These are phyloP conservation scores for Monilinia laxa DNA, from an alignment of 2,329 filamentous ascomycete species.

Conservation along the genomic window DNA sequence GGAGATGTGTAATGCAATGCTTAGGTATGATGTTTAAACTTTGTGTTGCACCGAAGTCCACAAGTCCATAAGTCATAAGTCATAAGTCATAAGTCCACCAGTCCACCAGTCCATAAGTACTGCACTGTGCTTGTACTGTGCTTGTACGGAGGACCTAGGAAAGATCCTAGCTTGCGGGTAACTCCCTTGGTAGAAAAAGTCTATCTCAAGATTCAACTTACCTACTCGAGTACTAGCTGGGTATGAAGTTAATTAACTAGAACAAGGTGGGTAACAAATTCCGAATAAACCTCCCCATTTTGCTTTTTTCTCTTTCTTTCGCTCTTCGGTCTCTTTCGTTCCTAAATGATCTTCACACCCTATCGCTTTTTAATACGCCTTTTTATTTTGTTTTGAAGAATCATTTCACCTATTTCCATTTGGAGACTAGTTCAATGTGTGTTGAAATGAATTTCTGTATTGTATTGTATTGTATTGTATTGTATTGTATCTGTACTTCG, in stretches of 20 bases:
- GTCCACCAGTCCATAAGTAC: too few species aligned
- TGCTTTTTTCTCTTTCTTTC: constrained; percentile 9
- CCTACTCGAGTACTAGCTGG: background rate
- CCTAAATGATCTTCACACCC: background rate
- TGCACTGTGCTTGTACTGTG: too few species aligned
- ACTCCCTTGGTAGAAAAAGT: background rate
- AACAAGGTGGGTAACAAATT: background rate
- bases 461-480: background rate
- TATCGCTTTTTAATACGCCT: background rate
- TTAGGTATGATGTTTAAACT: background rate
- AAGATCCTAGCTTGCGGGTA: constrained; percentile 15
- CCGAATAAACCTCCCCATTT: background rate
- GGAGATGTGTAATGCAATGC: background rate
- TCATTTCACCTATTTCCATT: background rate
- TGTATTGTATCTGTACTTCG: background rate
- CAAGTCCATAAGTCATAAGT: too few species aligned
- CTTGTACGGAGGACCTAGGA: background rate
- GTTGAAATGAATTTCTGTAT: background rate
- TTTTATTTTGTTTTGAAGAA: background rate
- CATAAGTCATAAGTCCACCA: background rate
- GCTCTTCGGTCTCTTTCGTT: background rate
- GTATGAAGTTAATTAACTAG: constrained; percentile 9
- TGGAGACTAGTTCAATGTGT: background rate
- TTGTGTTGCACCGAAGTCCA: background rate
- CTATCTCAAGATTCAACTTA: background rate